Percentiles rank a stretch among this genome's conserved stretches.
phyloP scores from a whole-genome alignment of 2,329 filamentous ascomycete genomes.

The Penicillium sp. region DNA sequence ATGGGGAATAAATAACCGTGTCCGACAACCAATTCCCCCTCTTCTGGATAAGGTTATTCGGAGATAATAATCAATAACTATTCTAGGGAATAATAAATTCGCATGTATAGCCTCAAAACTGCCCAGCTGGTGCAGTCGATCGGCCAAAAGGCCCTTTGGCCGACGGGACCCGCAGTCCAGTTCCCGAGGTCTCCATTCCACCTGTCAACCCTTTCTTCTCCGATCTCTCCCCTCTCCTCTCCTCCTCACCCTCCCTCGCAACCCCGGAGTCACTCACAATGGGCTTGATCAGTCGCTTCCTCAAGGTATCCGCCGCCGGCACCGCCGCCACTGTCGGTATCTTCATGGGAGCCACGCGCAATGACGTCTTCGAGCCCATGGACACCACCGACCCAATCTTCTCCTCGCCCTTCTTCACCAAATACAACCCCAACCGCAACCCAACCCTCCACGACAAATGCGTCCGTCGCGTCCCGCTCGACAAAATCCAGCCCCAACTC shows the following conservation, averaged over 20 bases:
- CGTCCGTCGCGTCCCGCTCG: constrained; percentile 58
- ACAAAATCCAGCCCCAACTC: constrained; percentile 61
- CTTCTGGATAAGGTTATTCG: too few species aligned
- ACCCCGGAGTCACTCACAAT: constrained; percentile 34
- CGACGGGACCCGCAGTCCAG: too few species aligned
- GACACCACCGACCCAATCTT: constrained; percentile 60
- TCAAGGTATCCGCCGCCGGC: constrained; percentile 45
- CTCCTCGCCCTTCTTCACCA: constrained; percentile 53
- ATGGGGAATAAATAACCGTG: too few species aligned
- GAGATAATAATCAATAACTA: too few species aligned
- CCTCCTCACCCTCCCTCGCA: not conserved
- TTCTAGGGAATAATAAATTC: too few species aligned
- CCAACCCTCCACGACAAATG: constrained; percentile 62
- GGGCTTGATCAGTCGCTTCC: constrained; percentile 49
- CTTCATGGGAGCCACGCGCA: constrained; percentile 53
- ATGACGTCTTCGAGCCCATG: constrained; percentile 56
- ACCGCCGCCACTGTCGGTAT: constrained; percentile 49
- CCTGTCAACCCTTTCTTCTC: too few species aligned
- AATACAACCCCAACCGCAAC: constrained; percentile 60
- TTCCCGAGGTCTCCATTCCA: too few species aligned
- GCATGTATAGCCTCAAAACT: too few species aligned
- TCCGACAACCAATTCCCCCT: too few species aligned
- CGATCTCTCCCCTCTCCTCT: not conserved
- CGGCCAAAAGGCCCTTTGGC: too few species aligned
- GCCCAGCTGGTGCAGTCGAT: too few species aligned